Base-by-base conservation (phyloP, 1,139 yeast species). In the Diutina ranongensis region DNA sequence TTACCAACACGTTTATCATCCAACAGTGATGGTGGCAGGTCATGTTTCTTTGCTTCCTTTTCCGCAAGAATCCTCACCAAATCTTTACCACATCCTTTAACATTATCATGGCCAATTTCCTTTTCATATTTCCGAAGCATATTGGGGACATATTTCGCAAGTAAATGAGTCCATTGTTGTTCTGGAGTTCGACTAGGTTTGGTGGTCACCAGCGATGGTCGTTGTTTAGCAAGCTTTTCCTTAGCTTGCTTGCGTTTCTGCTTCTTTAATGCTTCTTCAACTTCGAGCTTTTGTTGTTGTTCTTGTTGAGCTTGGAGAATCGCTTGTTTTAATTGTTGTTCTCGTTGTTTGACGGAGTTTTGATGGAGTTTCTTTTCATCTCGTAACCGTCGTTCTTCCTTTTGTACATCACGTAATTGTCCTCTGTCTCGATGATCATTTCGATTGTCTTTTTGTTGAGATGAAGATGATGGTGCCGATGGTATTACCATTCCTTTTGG, bases 141-240 rank as follows among this genome's bases (percentile, higher is more conserved):
- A 56, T 88, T 88, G 3, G 97, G 97, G 18, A 92, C 83, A 55
- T 77, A 71, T 22, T 72, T 64, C 2, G 97, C 97, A 60, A 92
- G 78, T 31, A 73, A 61, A 45, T 64, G 68, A 19, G 72, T 71
- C 88, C 89, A 84, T 53, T 67, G 67, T 49, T 65, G 61, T 47
- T 69, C 76, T 12, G 55, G 48, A 12, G 42, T 25, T 21, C 18
- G 31, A n/a, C n/a, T n/a, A n/a, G n/a, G n/a, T n/a, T n/a, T 25
- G 9, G 28, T 25, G 28, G 28, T 7, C 40, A 22, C 28, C 10
- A 20, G 9, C 10, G n/a, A 13, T 12, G 13, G 15, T 4, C 34
- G 34, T 25, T 38, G 13, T n/a, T 21, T n/a, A 10, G 31, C 32
- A 8, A n/a, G 32, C 42, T 38, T 22, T 16, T 27, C 32, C 31